A percentile compares a stretch with the other conserved stretches of the same genome.
phyloP scores from a whole-genome alignment of 2,329 filamentous ascomycete genomes.

The Akanthomyces lecanii region DNA sequence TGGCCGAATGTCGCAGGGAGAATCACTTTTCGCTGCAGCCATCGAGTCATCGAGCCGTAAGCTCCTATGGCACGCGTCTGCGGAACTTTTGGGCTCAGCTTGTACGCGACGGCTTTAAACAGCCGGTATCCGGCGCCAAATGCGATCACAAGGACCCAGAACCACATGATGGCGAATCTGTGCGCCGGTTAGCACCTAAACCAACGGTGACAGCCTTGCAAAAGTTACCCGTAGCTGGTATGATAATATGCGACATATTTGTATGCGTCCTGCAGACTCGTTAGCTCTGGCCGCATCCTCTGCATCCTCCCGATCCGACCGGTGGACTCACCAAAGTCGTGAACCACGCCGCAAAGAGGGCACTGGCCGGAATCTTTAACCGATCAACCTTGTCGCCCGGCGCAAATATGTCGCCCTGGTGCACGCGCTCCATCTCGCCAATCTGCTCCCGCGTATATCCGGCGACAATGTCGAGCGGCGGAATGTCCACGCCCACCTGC shows the following conservation, averaged over 20 bases:
- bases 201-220: too few relatives aligned
- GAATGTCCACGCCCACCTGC: constrained; percentile 26
- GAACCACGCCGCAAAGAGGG: constrained; percentile 33
- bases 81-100: constrained; percentile 1
- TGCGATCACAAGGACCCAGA: constrained; percentile 37
- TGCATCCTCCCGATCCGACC: not conserved
- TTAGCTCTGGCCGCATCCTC: not conserved
- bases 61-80: not conserved
- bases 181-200: constrained; percentile 19
- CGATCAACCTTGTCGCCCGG: constrained; percentile 23
- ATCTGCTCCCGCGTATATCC: constrained; percentile 33
- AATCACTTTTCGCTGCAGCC: constrained; percentile 32
- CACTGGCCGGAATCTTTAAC: constrained; percentile 31
- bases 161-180: constrained; percentile 32
- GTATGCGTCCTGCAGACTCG: constrained; percentile 28
- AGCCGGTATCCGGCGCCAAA: constrained; percentile 34
- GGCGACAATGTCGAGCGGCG: constrained; percentile 31
- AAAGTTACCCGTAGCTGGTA: constrained; percentile 33
- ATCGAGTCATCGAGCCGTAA: constrained; percentile 18
- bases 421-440: constrained; percentile 27
- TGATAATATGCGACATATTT: constrained; percentile 34
- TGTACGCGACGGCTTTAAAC: constrained; percentile 16
- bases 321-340: constrained; percentile 33
- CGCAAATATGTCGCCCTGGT: constrained; percentile 24
- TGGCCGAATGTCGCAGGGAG: constrained; percentile 43